Evolutionary conservation across 441 rosid genomes (phyloP), one percentile per base, ranked within the genome.

Genomic region (Gossypium trilobum): DNA sequence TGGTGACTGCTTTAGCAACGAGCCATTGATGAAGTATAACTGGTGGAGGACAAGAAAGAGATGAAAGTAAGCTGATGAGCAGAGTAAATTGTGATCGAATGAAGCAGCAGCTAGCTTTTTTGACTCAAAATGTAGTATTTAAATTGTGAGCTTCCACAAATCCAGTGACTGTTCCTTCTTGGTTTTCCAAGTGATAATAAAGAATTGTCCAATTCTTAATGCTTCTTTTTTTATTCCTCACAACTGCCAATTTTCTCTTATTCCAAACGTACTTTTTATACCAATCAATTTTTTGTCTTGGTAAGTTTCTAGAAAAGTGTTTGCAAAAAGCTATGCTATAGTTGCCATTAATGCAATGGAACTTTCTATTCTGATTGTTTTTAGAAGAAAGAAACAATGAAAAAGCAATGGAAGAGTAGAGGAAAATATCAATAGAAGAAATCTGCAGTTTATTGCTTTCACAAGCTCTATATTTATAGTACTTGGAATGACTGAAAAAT

Each of bases 1-100:
- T 94, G 80, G 97, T 94, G 70, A 94, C 97, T 31, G 97, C 99
- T 42, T 80, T 94, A 70, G 98, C 98, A 27, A 88, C 89, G 2
- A 91, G 96, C 78, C 94, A 90, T 75, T 94, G 73, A 81, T 79
- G 68, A 44, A 16, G 14, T 48, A 22, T 52, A 5, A 19, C 9
- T 5, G 44, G 5, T 1, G 31, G 57, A 33, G 4, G 20, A 22
- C 14, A 52, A 16, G 23, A 1, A 25, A 25, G 1, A 39, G 29
- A 63, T 10, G 5, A 25, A 58, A 33, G 68, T 8, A 23, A 62
- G 51, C 8, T 36, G 50, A 36, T 36, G 50, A 1, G 51, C 68
- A 8, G 7, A 31, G 48, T 58, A 0, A 16, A 16, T 33, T 16
- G 48, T 31, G 13, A 31, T 0, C 2, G 14, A 64, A 19, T 31